Base-by-base conservation (phyloP, 1,284 basidiomycete species). In the Lentinus polychrous region DNA sequence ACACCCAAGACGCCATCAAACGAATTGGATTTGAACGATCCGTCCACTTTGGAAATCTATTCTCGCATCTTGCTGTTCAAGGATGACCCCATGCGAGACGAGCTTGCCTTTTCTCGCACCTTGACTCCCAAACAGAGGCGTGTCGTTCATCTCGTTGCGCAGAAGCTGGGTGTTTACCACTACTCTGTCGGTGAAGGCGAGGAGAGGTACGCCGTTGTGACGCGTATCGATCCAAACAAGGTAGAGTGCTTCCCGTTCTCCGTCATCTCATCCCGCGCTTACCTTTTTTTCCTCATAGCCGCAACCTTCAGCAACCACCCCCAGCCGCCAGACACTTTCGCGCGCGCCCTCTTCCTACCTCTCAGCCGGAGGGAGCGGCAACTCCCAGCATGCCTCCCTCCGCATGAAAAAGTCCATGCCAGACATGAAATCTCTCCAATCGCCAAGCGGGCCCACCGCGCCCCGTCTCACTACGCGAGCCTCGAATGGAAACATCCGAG, bases 331-430 rank as follows among this genome's bases (percentile, higher is more conserved):
- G 55, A 88, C 85, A 17, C 74, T 89, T 56, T 83, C 83, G 32
- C 84, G 86, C 44, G 81, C 83, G 6, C 83, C 86, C 18, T 86
- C 79, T 32, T 82, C 78, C 17, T 89, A 84, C 66, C 74, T 86
- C 46, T 74, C 74, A 27, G 75, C 74, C 18, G 75, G 76, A 10
- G 68, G 74, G 45, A 66, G 73, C 48, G 73, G 79, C 51, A 57
- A 78, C 37, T 66, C 75, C 23, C 74, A 69, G 8, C 24, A 27
- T n/a, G 12, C 17, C 56, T 72, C 80, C 24, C 74, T 95, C 49
- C 82, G 92, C 43, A 81, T 86, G 66, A 96, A 96, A 75, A 95
- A 95, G 70, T 94, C 91, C 14, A 96, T 96, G 94, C 94, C 94
- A 2, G 89, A 83, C 73, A 90, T 82, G 86, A 89, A 88, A 68